Conservation (phyloP, 1,284 basidiomycete species). For the Schizophyllum commune region DNA sequence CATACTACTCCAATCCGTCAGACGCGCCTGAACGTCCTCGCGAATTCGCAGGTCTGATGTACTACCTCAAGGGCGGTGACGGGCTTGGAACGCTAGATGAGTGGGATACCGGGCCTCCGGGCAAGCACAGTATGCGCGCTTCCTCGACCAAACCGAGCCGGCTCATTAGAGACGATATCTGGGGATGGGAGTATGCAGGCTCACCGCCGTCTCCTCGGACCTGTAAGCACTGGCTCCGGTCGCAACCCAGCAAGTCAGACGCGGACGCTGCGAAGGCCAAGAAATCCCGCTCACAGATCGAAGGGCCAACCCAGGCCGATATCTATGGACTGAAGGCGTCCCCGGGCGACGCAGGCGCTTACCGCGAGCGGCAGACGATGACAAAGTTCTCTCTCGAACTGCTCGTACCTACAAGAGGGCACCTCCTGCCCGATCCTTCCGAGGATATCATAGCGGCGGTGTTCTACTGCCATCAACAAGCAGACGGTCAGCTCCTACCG, state of each 20-base stretch:
- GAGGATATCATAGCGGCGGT: constrained; percentile 23
- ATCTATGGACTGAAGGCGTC: constrained; percentile 61
- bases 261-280: too few species aligned
- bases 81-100: constrained; percentile 44
- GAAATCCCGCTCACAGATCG: constrained; percentile 43
- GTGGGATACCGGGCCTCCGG: constrained; percentile 28
- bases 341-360: constrained; percentile 31
- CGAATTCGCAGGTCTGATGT: constrained; percentile 79
- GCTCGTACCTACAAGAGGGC: constrained; percentile 62
- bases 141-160: constrained; percentile 2
- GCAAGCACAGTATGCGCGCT: constrained; percentile 4
- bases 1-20: constrained; percentile 68
- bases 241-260: constrained; percentile 15
- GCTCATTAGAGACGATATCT: constrained; percentile 22
- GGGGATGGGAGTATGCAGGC: constrained; percentile 76
- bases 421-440: constrained; percentile 44
- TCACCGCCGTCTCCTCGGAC: constrained; percentile 52
- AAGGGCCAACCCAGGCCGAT: constrained; percentile 70
- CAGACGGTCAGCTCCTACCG: constrained; percentile 31
- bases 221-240: constrained; percentile 43
- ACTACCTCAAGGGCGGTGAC: constrained; percentile 56
- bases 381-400: constrained; percentile 78
- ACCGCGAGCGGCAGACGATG: constrained; percentile 71
- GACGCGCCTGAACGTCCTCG: constrained; percentile 68
- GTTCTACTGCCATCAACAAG: constrained; percentile 62